Conservation (phyloP, 441 rosid genomes). For the Syzygium malaccense region DNA sequence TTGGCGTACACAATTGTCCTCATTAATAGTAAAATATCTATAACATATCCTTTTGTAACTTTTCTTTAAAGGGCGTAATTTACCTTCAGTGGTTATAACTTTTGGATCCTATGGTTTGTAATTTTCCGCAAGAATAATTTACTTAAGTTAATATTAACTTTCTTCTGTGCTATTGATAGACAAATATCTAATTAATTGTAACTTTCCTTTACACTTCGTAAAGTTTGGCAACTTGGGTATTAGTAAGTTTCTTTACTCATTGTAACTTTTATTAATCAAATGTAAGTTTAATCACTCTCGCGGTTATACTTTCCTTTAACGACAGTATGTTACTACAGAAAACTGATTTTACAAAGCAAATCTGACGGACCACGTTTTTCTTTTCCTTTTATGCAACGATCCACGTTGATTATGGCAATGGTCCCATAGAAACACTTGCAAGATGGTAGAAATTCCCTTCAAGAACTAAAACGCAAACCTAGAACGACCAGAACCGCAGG, state of each 20-base stretch:
- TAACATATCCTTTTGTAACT: background rate
- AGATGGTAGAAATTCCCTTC: background rate
- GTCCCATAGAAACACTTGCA: background rate
- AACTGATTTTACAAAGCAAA: too few species aligned
- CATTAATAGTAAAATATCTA: background rate
- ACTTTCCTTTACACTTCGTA: too few species aligned
- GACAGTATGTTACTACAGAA: too few species aligned
- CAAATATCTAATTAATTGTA: background rate
- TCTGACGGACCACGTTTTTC: too few species aligned
- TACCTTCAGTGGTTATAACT: background rate
- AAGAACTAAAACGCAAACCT: background rate
- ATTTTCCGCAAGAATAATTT: background rate
- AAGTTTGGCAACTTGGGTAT: too few species aligned
- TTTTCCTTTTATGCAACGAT: background rate
- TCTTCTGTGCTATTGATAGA: background rate
- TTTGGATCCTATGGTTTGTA: background rate
- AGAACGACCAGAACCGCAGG: background rate
- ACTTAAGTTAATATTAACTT: background rate
- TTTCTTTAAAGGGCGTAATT: background rate
- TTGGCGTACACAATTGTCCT: background rate
- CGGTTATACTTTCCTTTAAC: too few species aligned
- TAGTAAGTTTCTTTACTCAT: too few species aligned
- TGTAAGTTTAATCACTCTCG: too few species aligned
- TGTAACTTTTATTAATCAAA: too few species aligned
- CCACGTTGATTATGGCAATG: rapidly evolving